Conservation (phyloP, 2,329 filamentous ascomycete species). For the Trichothecium sympodiale region DNA sequence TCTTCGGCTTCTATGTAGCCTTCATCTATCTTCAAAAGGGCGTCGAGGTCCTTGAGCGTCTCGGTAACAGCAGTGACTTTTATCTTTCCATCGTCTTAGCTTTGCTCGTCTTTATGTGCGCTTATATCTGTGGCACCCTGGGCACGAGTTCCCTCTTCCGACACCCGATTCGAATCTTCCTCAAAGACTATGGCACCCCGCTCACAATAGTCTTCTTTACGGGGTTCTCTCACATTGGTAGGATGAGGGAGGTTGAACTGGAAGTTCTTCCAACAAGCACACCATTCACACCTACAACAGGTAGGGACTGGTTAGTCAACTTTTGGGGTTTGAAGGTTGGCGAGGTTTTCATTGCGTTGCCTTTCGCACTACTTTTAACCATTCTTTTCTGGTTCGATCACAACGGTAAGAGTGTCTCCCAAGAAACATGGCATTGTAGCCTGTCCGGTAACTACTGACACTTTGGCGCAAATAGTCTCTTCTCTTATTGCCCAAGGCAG, state of each 20-base stretch:
- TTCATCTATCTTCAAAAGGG: constrained; percentile 89
- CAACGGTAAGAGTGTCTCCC: constrained; percentile 45
- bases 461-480: constrained; percentile 43
- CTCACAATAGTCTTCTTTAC: constrained; percentile 80
- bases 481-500: constrained; percentile 75
- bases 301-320: constrained; percentile 64
- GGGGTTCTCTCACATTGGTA: constrained; percentile 76
- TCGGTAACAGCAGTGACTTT: constrained; percentile 56
- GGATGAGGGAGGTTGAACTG: constrained; percentile 61
- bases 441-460: not conserved
- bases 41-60: constrained; percentile 69
- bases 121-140: constrained; percentile 62
- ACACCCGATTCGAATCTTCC: constrained; percentile 65
- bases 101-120: constrained; percentile 66
- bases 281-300: constrained; percentile 65
- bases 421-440: not conserved
- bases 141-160: constrained; percentile 63
- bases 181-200: constrained; percentile 84
- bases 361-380: constrained; percentile 73
- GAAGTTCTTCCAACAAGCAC: constrained; percentile 64
- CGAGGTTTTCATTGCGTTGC: constrained; percentile 75
- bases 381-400: constrained; percentile 87
- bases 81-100: constrained; percentile 72
- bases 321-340: constrained; percentile 68
- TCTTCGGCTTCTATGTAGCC: constrained; percentile 88